Conservation (phyloP, 2,329 filamentous ascomycete species). For the Didymellaceae sp. region DNA sequence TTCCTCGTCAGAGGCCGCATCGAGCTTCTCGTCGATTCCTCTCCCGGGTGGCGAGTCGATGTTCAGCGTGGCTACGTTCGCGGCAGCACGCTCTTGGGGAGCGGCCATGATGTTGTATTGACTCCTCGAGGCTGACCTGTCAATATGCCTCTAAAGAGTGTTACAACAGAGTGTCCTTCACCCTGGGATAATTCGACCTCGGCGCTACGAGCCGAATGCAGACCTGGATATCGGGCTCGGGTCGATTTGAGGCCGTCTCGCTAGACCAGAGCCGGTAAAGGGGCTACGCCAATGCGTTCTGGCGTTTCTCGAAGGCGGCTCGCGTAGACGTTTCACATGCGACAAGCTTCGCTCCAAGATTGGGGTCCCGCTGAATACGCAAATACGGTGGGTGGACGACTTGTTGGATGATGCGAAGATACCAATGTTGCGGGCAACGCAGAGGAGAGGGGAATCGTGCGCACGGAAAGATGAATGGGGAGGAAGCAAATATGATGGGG, state of each 20-base stretch:
- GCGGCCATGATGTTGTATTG: constrained; percentile 13
- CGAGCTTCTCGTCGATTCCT: constrained; percentile 35
- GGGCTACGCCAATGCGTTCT: constrained; percentile 10
- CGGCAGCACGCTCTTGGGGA: constrained; percentile 17
- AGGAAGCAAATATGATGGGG: not conserved
- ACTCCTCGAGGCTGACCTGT: constrained; percentile 10
- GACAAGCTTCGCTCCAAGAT: constrained; percentile 7
- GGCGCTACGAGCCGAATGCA: constrained; percentile 13
- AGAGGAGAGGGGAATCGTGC: not conserved
- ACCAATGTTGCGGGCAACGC: not conserved
- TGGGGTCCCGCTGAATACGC: constrained; percentile 10
- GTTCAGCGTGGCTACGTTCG: constrained; percentile 5
- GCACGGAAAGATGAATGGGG: not conserved
- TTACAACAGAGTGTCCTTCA: constrained; percentile 11
- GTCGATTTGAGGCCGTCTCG: constrained; percentile 9
- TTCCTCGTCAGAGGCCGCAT: constrained; percentile 21
- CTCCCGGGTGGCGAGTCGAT: constrained; percentile 12
- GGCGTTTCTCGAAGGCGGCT: constrained; percentile 8
- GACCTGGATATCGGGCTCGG: constrained; percentile 7
- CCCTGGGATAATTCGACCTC: constrained; percentile 16
- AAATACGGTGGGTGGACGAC: constrained; percentile 1
- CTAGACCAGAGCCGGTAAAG: constrained; percentile 15
- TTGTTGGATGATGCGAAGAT: not conserved
- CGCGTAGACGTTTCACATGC: constrained; percentile 12
- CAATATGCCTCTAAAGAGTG: constrained; percentile 6